These are phyloP conservation scores for Mortierella sp. DNA, from an alignment of 371 early-diverging fungal genomes.

Conservation along the genomic window DNA sequence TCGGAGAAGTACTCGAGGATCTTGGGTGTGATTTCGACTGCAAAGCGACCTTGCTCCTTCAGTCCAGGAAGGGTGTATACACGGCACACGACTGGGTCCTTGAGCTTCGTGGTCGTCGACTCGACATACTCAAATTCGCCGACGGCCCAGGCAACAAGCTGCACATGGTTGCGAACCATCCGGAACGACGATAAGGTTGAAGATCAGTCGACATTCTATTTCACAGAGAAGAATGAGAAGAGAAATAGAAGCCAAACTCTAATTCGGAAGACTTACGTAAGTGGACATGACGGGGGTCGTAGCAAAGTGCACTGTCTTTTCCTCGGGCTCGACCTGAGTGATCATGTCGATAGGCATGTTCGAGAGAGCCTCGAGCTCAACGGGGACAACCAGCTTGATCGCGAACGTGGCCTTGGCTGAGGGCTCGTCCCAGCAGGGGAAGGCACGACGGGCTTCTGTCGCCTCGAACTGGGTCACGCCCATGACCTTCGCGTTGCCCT, in stretches of 20 bases:
- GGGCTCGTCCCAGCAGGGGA: constrained; percentile 97
- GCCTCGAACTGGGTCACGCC: constrained; percentile 96
- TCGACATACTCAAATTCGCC: constrained; percentile 94
- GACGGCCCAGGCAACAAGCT: constrained; percentile 89
- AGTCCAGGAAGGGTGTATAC: constrained; percentile 84
- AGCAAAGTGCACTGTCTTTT: constrained; percentile 68
- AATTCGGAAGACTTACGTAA: constrained; percentile 62
- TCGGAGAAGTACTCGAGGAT: constrained; percentile 81
- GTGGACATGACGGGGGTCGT: constrained; percentile 92
- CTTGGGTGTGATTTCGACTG: constrained; percentile 78
- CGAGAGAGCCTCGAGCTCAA: constrained; percentile 77
- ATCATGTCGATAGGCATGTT: constrained; percentile 82
- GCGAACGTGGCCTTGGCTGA: constrained; percentile 91
- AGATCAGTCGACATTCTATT: background rate
- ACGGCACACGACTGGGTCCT: constrained; percentile 74
- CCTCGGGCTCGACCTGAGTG: constrained; percentile 39
- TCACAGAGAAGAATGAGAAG: background rate
- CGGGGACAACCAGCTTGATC: constrained; percentile 78
- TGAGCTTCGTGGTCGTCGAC: constrained; percentile 68
- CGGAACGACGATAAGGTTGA: background rate
- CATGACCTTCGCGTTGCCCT: constrained; percentile 75
- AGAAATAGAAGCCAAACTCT: no score
- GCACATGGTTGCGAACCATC: background rate
- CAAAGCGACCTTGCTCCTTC: constrained; percentile 79
- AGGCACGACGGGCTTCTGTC: constrained; percentile 87